Evolutionary conservation across 2,329 filamentous ascomycete species (phyloP).

Genomic region (Microsporum audouinii): DNA sequence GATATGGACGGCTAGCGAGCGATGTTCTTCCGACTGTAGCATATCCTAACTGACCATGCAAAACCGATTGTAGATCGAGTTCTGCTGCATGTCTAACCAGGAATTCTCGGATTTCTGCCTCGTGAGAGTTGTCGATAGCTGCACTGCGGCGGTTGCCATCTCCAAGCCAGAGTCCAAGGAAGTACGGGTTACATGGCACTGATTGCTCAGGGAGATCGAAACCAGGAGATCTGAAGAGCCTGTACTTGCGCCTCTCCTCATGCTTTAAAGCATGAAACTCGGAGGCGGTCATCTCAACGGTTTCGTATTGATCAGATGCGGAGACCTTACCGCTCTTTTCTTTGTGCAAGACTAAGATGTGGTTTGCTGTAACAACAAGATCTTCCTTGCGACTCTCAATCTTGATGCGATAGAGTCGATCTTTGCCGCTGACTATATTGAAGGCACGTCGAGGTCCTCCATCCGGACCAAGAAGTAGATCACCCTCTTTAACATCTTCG

Average conservation of each 20-base stretch:
- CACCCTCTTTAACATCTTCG: slow-evolving; percentile 40
- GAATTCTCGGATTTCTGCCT: slow-evolving; percentile 11
- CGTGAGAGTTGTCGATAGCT: slow-evolving; percentile 4
- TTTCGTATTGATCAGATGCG: slow-evolving; percentile 26
- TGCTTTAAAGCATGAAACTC: slow-evolving; percentile 33
- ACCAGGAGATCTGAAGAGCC: slow-evolving; percentile 27
- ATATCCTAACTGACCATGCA: not conserved
- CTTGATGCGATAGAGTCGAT: slow-evolving; percentile 41
- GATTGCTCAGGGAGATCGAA: slow-evolving; percentile 21
- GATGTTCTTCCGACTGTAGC: not conserved
- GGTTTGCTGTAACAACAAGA: slow-evolving; percentile 41
- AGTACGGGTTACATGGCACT: slow-evolving; percentile 16
- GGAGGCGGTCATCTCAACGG: slow-evolving; percentile 38
- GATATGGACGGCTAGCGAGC: not conserved
- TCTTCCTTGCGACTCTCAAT: slow-evolving; percentile 35
- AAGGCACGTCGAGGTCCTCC: slow-evolving; percentile 39
- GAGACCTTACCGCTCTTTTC: slow-evolving; percentile 19
- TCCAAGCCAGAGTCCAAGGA: slow-evolving; percentile 18
- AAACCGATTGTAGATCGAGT: slow-evolving; percentile 9
- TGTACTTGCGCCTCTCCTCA: slow-evolving; percentile 28
- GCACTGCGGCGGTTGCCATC: slow-evolving; percentile 9
- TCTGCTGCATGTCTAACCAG: slow-evolving; percentile 11
- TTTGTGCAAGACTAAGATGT: slow-evolving; percentile 38
- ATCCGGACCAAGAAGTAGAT: slow-evolving; percentile 41
- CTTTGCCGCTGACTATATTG: slow-evolving; percentile 40